Evolutionary conservation across 2,329 filamentous ascomycete species (phyloP).

Genomic region (Zymoseptoria tritici): DNA sequence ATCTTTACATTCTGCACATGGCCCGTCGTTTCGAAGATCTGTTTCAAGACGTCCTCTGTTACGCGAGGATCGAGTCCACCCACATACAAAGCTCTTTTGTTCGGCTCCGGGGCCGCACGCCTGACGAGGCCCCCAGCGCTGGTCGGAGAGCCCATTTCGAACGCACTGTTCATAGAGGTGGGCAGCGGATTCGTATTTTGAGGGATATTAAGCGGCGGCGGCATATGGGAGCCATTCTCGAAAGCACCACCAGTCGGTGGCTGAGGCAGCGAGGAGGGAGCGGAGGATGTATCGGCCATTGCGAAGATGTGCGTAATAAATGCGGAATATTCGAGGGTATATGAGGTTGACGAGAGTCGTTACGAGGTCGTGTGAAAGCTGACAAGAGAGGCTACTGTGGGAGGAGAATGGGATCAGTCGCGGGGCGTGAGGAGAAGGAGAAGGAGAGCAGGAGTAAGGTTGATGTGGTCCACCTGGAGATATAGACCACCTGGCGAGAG

Average conservation of each 20-base stretch:
- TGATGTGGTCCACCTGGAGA: not conserved
- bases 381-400: slow-evolving; percentile 1
- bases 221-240: slow-evolving; percentile 80
- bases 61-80: slow-evolving; percentile 75
- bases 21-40: slow-evolving; percentile 87
- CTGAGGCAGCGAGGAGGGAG: slow-evolving; percentile 60
- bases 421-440: slow-evolving; percentile 1
- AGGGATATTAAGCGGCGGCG: slow-evolving; percentile 71
- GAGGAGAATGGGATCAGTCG: slow-evolving; percentile 15
- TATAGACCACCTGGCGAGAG: not conserved
- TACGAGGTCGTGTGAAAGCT: slow-evolving; percentile 6
- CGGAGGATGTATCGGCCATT: slow-evolving; percentile 69
- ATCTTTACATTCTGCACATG: slow-evolving; percentile 99
- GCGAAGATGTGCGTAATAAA: slow-evolving; percentile 31
- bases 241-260: slow-evolving; percentile 61
- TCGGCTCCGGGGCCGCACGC: slow-evolving; percentile 91
- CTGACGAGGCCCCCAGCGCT: slow-evolving; percentile 74
- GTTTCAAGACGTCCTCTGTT: slow-evolving; percentile 54
- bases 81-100: slow-evolving; percentile 95
- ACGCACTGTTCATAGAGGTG: slow-evolving; percentile 68
- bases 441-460: slow-evolving; percentile 8
- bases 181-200: slow-evolving; percentile 95
- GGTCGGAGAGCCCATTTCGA: slow-evolving; percentile 72
- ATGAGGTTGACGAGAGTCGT: slow-evolving; percentile 29
- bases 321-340: slow-evolving; percentile 13